These are phyloP conservation scores for Pythium scleroteichum DNA, from an alignment of 352 stramenopile species.

Conservation along the genomic window DNA sequence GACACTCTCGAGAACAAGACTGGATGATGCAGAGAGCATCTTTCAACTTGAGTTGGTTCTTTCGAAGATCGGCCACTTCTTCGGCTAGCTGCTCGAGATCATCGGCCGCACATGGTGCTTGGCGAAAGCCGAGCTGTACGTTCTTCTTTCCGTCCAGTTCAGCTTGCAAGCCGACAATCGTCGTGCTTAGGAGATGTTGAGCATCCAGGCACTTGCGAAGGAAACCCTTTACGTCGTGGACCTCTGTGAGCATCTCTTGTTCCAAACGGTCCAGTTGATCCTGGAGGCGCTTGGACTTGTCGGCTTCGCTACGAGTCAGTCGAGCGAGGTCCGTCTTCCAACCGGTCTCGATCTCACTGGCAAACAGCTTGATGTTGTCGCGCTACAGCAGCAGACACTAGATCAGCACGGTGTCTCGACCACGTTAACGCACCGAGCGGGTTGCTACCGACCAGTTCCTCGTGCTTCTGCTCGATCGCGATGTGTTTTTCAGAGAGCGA, in stretches of 20 bases:
- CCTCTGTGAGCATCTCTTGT: conserved; percentile 20
- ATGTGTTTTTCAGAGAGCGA: conserved; percentile 63
- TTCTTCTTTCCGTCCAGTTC: conserved; percentile 43
- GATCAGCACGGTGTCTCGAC: not conserved
- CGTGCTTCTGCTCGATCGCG: conserved; percentile 43
- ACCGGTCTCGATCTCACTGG: conserved; percentile 19
- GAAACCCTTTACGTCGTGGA: conserved; percentile 41
- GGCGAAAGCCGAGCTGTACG: not conserved
- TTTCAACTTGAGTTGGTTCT: conserved; percentile 46
- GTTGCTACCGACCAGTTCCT: conserved; percentile 35
- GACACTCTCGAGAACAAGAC: conserved; percentile 39
- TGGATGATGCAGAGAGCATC: conserved; percentile 54
- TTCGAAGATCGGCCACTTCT: conserved; percentile 46
- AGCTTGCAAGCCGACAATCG: conserved; percentile 52
- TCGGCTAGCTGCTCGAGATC: not conserved
- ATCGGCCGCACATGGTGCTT: no score
- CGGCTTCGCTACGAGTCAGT: conserved; percentile 3
- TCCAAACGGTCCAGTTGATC: conserved; percentile 27
- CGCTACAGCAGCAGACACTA: not conserved
- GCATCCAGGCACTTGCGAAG: conserved; percentile 60
- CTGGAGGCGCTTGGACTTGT: conserved; percentile 8
- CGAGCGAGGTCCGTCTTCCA: conserved; percentile 22
- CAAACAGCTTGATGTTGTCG: conserved; percentile 21
- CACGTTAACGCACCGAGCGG: conserved; percentile 1
- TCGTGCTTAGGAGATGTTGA: conserved; percentile 60